These are phyloP conservation scores for Aspergillus fructus DNA, from an alignment of 2,329 filamentous ascomycete genomes.

Conservation along the genomic window DNA sequence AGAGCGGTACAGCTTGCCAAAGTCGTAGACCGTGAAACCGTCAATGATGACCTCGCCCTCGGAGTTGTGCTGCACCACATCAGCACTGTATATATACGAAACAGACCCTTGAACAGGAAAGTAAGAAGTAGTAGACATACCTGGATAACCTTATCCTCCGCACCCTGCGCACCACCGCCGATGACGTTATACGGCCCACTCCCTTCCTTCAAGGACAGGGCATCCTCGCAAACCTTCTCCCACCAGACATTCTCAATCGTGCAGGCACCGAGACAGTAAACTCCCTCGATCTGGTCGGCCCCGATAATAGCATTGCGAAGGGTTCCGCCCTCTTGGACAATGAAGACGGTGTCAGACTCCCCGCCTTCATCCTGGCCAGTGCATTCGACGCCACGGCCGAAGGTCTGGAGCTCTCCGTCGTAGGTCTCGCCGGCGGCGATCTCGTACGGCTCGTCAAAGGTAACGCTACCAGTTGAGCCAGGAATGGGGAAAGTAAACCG, in stretches of 20 bases:
- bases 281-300: slow-evolving; percentile 40
- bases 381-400: slow-evolving; percentile 45
- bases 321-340: slow-evolving; percentile 30
- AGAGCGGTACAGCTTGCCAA: too few relatives aligned
- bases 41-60: too few relatives aligned
- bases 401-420: slow-evolving; percentile 51
- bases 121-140: not conserved
- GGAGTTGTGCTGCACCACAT: too few relatives aligned
- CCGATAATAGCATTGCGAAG: slow-evolving; percentile 43
- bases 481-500: slow-evolving; percentile 33
- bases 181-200: too few relatives aligned
- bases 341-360: slow-evolving; percentile 40
- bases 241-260: slow-evolving; percentile 27
- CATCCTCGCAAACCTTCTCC: slow-evolving; percentile 41
- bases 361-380: slow-evolving; percentile 43
- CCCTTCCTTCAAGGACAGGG: slow-evolving; percentile 26
- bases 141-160: slow-evolving; percentile 38
- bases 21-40: too few relatives aligned
- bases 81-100: too few relatives aligned
- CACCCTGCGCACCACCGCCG: slow-evolving; percentile 15
- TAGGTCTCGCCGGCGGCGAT: slow-evolving; percentile 43
- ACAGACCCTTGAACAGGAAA: too few relatives aligned
- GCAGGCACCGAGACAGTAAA: slow-evolving; percentile 39
- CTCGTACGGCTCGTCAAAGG: slow-evolving; percentile 43
- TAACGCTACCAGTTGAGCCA: slow-evolving; percentile 41